Percentiles rank a stretch among this genome's conserved stretches.
phyloP scores from a whole-genome alignment of 805 yeast genomes.

The Lipomyces spencermartinsiae region DNA sequence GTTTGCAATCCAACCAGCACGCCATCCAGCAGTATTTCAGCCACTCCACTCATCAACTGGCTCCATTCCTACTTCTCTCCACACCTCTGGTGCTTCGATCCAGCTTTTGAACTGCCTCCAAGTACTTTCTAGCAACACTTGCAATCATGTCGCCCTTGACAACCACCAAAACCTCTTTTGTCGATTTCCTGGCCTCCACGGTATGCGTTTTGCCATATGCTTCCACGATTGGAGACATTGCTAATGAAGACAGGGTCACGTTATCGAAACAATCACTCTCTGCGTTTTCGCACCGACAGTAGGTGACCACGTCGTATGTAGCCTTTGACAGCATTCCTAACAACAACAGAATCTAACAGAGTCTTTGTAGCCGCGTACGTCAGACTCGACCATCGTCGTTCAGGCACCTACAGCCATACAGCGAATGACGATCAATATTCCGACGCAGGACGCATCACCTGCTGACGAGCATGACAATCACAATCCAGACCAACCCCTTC shows the following conservation, averaged over 20 bases:
- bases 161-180: background rate
- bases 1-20: background rate
- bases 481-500: background rate
- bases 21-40: background rate
- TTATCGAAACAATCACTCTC: background rate
- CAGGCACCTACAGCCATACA: slow-evolving; percentile 3
- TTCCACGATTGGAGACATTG: background rate
- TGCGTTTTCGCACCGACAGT: background rate
- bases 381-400: background rate
- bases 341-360: background rate
- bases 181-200: background rate
- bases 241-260: background rate
- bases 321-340: background rate
- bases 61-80: background rate
- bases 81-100: background rate
- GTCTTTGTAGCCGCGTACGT: background rate
- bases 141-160: background rate
- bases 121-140: background rate
- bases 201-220: background rate
- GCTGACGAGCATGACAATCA: background rate
- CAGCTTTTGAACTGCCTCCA: background rate
- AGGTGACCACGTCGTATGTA: background rate
- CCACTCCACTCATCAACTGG: background rate
- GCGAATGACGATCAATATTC: background rate
- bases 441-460: background rate